Evolutionary conservation across 805 yeast species (phyloP), one percentile per base, ranked within the genome.

Genomic region (Wickerhamiella dianesei): DNA sequence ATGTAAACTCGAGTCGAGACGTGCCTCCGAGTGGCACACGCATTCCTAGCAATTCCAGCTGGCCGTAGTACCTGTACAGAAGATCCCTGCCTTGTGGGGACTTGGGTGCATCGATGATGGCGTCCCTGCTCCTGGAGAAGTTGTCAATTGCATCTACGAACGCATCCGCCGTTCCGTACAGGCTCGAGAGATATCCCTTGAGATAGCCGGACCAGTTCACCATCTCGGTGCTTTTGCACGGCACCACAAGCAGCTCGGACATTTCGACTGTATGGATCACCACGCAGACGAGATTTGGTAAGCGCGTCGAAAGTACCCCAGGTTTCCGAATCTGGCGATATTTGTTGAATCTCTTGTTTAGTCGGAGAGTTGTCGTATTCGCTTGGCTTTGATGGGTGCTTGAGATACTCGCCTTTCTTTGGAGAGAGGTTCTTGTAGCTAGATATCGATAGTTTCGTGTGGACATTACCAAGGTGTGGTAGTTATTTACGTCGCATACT

Each of bases 11-110:
- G 9, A 81, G 59, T 48, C 71, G 69, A 49, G 79, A 71, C n/a
- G 72, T 66, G 45, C 69, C 70, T 41, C 43, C 40, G 48, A 79
- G 71, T 1, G 96, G 92, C 18, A 89, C 62, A 45, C 96, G 69
- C 53, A 85, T 64, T 51, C 82, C 87, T 43, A 92, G 64, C 12
- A 85, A 73, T 58, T 88, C 95, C 51, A 92, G 62, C 59, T 81
- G 92, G 14, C 84, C 83, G 58, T 79, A 86, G 62, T 89, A 89
- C 46, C 74, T 73, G 59, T 75, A 79, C 53, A 79, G 71, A 17
- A 79, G 55, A 51, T 74, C 77, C 36, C 77, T 64, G 1, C 80
- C 76, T 0, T 68, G 65, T 13, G 60, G 64, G 20, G 57, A 52
- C 18, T 65, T 59, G 32, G 65, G 63, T n/a, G 66, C 63, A 12